Evolutionary conservation across 2,329 filamentous ascomycete species (phyloP).

Genomic region (Magnaporthiopsis incrustans): DNA sequence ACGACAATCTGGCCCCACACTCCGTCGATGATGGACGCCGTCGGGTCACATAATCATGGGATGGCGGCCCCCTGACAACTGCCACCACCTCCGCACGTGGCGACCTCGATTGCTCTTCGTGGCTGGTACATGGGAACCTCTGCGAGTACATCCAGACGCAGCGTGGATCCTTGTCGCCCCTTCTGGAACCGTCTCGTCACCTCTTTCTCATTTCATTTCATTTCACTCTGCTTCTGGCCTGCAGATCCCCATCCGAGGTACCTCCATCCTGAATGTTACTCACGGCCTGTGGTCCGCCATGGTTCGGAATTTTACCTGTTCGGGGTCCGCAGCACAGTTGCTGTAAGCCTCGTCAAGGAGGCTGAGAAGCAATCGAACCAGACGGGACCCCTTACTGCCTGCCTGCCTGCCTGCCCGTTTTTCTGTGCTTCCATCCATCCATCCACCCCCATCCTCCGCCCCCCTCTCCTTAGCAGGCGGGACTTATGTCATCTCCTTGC

Average conservation of each 20-base stretch:
- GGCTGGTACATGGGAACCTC: neutral
- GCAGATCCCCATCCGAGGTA: neutral
- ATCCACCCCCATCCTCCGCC: neutral
- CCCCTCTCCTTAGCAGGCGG: neutral
- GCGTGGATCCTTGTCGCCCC: neutral
- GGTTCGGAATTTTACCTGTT: neutral
- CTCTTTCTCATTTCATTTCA: neutral
- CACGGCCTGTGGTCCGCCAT: neutral
- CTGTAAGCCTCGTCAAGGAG: slow-evolving; percentile 3
- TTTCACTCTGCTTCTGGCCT: neutral
- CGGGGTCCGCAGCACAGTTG: neutral
- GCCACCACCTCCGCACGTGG: neutral
- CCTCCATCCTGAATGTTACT: neutral
- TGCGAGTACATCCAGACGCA: neutral
- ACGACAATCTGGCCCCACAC: neutral
- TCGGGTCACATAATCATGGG: neutral
- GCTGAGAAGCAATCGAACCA: neutral
- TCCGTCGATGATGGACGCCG: neutral
- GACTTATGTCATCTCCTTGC: slow-evolving; percentile 6
- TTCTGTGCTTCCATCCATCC: neutral
- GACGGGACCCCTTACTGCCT: neutral
- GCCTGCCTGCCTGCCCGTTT: neutral
- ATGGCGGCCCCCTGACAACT: neutral
- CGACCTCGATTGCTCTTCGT: neutral
- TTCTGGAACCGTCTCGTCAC: too few relatives aligned